Base-by-base conservation (phyloP, 306 rosid species). In the Lathyrus oleraceus region DNA sequence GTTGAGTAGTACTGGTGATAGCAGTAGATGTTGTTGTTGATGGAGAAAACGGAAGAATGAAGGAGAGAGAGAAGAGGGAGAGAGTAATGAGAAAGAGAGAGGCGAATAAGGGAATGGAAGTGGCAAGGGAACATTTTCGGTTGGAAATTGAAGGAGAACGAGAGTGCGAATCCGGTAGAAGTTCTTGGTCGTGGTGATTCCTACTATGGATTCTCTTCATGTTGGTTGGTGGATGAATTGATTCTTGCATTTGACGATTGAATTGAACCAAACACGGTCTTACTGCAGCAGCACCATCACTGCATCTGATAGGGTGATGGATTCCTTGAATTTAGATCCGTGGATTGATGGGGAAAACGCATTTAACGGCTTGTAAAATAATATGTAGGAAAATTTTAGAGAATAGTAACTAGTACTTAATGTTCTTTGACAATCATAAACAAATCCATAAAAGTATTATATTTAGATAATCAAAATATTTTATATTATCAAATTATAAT, bases 131-230 rank as follows among this genome's bases (percentile, higher is more conserved):
- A n/a, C 69, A 53, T 70, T 32, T 70, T 25, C 48, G 7, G 36
- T 5, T 49, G 44, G 44, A 15, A 17, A n/a, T 10, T 13, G 69
- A 7, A 14, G 60, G 4, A 59, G 42, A 53, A 17, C 61, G 5
- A 35, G 42, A 19, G 9, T 66, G 52, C 5, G 23, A 56, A 27
- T 21, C 73, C 16, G 40, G 4, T 2, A 25, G 15, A 21, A 11
- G 36, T 16, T 54, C 51, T 11, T 57, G 51, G 27, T 19, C 40
- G 61, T 40, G 21, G 28, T 28, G 19, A 54, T 59, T 65, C 39
- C 58, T 53, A 15, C 38, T 40, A 13, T 44, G 72, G 6, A 67
- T 23, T 27, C 67, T 57, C 67, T 66, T 74, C 79, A 74, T 74
- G 20, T 10, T 6, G 10, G 38, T 43, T 16, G 6, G 0, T 36